Evolutionary conservation across 2,329 filamentous ascomycete genomes (phyloP), one percentile per base, ranked within the genome.

Genomic region (Fusarium concolor): DNA sequence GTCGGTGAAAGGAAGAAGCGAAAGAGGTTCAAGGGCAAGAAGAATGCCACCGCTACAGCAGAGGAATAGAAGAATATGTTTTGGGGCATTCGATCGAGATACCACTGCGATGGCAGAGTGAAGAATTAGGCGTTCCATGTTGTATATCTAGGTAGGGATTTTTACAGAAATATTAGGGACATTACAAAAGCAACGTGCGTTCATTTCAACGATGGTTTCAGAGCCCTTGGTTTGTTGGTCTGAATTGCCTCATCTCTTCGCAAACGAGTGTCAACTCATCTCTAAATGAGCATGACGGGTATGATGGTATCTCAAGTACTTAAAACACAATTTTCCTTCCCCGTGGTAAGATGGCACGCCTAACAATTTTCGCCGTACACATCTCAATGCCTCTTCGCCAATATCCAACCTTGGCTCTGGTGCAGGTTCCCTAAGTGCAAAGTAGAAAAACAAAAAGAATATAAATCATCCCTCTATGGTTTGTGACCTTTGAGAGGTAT

Each of bases 11-110:
- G 76, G 71, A 85, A 83, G 76, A 86, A 83, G 79, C 78, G 84
- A 75, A 86, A 85, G 81, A 82, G 84, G 72, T 83, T 83, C 52
- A 83, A 81, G 74, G 77, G 77, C 52, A 82, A 79, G 62, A 82
- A 81, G 62, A 60, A 54, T 67, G 75, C 65, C 10, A 77, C 62
- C 11, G 70, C 60, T 9, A 68, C 63, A 49, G 54, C 56, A 37
- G 69, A 72, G 46, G 66, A 58, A 45, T 75, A 58, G 50, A 57
- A 35, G 56, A 26, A 26, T 5, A 8, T 10, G 26, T 26, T 26
- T 26, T 8, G 39, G 46, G 58, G 28, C 24, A 41, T 43, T 65
- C 60, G 52, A 53, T 59, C 38, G 49, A 70, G 62, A 73, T 71
- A 70, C 61, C 66, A 63, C 57, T 57, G 51, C 56, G 44, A 50